Evolutionary conservation across 1,284 basidiomycete species (phyloP), one percentile per base, ranked within the genome.

Genomic region (Naganishia cerealis): DNA sequence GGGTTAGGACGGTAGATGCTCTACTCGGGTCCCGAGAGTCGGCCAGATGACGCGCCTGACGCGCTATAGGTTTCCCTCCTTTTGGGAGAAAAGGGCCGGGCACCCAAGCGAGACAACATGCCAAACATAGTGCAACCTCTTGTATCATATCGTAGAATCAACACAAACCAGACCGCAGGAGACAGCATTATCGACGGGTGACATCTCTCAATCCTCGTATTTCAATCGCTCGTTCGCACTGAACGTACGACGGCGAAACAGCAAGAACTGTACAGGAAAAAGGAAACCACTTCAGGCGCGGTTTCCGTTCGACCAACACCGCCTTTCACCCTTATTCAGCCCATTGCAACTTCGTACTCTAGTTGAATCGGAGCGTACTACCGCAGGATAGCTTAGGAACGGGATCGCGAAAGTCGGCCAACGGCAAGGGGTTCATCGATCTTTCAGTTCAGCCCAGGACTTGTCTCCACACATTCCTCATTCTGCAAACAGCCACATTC

Each of bases 31-130:
- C 40, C 40, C 58, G 46, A 61, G 58, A 61, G 58, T 61, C 33
- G 46, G 58, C 15, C 3, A 26, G 57, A 59, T 59, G 57, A 59
- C 57, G 57, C 57, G 43, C 56, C 57, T 59, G 21, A 48, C 29
- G 48, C 58, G 57, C 57, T 15, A 42, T 39, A 39, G 39, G 26
- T 46, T 21, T 8, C 33, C 46, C 21, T 52, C 15, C 15, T 2
- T 13, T 33, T 33, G 29, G 21, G 42, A 46, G 57, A 59, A 59
- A 59, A 59, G 58, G 46, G 46, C 39, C 58, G 33, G 58, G 16
- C 40, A 43, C 36, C 21, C 24, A 21, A 15, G 46, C 58, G 16
- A 61, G 13, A 36, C 57, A 43, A 59, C 3, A 61, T 50, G 33
- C 58, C 33, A 61, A 61, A 61, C 58, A 61, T 38, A 21, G 29